These are phyloP conservation scores for Pulveroboletus ravenelii DNA, from an alignment of 768 basidiomycete genomes.

Conservation along the genomic window DNA sequence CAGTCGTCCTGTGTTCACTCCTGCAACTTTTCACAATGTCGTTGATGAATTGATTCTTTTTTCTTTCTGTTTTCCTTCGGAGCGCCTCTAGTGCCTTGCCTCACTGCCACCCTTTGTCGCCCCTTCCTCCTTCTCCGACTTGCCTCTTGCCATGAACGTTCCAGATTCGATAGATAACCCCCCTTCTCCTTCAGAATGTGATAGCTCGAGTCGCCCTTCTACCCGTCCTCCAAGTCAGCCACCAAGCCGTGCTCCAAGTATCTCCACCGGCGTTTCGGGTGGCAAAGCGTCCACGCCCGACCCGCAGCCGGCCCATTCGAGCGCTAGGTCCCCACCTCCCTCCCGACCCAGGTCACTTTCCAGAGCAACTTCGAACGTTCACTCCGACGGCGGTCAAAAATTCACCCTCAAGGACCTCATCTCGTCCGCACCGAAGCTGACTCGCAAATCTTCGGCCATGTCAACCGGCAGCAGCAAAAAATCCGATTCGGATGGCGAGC, in stretches of 20 bases:
- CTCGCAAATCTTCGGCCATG: constrained; percentile 64
- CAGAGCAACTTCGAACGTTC: constrained; percentile 43
- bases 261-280: constrained; percentile 36
- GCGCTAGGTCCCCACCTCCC: constrained; percentile 18
- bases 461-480: constrained; percentile 60
- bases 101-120: background rate
- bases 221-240: constrained; percentile 57
- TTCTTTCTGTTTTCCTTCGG: background rate
- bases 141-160: constrained; percentile 29
- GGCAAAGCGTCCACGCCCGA: constrained; percentile 29
- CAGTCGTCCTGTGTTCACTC: background rate
- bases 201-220: constrained; percentile 57
- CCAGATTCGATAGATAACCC: constrained; percentile 40
- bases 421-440: constrained; percentile 66
- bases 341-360: constrained; percentile 27
- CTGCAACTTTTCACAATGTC: constrained; percentile 6
- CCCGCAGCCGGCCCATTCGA: constrained; percentile 22
- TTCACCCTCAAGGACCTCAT: constrained; percentile 85
- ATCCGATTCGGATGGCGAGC: constrained; percentile 60
- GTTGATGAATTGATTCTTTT: constrained; percentile 5
- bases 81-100: background rate
- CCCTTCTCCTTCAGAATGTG: constrained; percentile 54
- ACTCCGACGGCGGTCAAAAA: constrained; percentile 60
- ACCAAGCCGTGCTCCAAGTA: constrained; percentile 38
- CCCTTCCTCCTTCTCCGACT: constrained; percentile 11